Percentiles rank a stretch among this genome's conserved stretches.
Evolutionary conservation across 208 protist species (phyloP).

Genomic region (Angomonas deanei): DNA sequence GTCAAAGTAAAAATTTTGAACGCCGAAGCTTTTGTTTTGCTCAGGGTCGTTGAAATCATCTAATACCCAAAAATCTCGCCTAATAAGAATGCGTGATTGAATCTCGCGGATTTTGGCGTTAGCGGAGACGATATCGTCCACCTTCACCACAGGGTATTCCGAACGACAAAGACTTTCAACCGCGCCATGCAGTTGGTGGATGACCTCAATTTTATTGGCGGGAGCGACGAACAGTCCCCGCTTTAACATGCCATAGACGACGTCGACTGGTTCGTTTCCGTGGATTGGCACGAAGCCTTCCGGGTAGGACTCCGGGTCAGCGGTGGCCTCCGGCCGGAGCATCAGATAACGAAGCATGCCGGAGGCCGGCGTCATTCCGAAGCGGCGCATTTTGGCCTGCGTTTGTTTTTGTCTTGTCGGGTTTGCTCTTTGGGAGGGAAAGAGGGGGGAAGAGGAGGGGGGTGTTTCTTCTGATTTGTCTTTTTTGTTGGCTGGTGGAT

Average conservation of each 20-base stretch:
- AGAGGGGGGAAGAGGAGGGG: background rate
- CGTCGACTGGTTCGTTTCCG: slow-evolving; percentile 70
- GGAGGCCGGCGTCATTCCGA: background rate
- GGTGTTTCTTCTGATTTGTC: background rate
- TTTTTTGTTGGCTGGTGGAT: background rate
- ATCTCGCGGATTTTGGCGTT: slow-evolving; percentile 51
- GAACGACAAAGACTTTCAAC: slow-evolving; percentile 37
- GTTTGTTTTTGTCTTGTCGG: background rate
- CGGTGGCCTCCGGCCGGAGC: slow-evolving; percentile 29
- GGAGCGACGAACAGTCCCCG: slow-evolving; percentile 75
- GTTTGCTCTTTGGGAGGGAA: background rate
- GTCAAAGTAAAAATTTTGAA: slow-evolving; percentile 89
- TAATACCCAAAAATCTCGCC: slow-evolving; percentile 80
- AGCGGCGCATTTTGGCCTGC: background rate
- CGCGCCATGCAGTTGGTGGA: slow-evolving; percentile 63
- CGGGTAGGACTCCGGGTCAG: slow-evolving; percentile 42
- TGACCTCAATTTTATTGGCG: slow-evolving; percentile 59
- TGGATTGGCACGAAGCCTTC: slow-evolving; percentile 77
- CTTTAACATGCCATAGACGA: slow-evolving; percentile 71
- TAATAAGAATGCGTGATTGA: slow-evolving; percentile 59
- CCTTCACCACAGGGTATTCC: slow-evolving; percentile 55
- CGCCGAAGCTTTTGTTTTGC: slow-evolving; percentile 80
- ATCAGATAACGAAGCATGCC: slow-evolving; percentile 5
- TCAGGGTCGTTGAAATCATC: slow-evolving; percentile 88
- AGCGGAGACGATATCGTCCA: slow-evolving; percentile 43